Conservation (phyloP, 73 alveolate species). For the Tetrahymena elliotti region DNA sequence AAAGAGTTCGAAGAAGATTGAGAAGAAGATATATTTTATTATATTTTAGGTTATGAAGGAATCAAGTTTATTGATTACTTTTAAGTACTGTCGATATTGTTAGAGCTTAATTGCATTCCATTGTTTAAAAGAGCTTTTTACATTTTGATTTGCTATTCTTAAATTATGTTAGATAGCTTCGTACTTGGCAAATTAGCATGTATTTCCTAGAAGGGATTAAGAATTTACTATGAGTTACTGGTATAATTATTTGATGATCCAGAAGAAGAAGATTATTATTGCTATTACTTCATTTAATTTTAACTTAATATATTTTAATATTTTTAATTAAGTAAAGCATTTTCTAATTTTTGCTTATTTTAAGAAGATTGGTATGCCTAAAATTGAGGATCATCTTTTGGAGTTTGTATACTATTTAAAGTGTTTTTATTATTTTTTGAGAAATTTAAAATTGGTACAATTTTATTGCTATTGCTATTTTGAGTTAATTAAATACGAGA, state of each 20-base stretch:
- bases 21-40: not conserved
- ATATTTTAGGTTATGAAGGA: not conserved
- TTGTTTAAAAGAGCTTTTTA: not conserved
- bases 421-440: not conserved
- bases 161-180: not conserved
- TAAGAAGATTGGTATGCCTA: not conserved
- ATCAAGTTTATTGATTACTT: not conserved
- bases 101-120: not conserved
- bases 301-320: not conserved
- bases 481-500: not conserved
- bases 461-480: not conserved
- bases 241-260: not conserved
- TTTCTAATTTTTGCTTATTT: not conserved
- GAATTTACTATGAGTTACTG: not conserved
- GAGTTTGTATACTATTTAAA: not conserved
- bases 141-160: not conserved
- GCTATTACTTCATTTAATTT: not conserved
- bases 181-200: not conserved
- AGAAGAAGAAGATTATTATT: not conserved
- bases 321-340: not conserved
- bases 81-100: not conserved
- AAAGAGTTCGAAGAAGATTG: not conserved
- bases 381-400: not conserved
- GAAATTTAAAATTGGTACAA: not conserved
- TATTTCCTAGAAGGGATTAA: not conserved